Base-by-base conservation (phyloP, 2,329 filamentous ascomycete genomes). In the Colletotrichum trifolii region DNA sequence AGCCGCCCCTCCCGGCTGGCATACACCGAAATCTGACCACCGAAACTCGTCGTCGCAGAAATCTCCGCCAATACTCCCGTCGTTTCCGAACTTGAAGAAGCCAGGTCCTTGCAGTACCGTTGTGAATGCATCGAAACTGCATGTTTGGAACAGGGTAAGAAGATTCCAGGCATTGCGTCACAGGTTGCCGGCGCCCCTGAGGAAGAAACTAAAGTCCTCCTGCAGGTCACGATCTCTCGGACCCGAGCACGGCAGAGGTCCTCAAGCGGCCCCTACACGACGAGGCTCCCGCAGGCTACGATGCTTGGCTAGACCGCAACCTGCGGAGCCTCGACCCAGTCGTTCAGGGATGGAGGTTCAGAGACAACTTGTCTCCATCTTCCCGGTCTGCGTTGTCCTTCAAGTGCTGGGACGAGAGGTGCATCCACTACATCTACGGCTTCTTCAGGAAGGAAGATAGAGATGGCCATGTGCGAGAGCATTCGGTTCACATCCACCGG, bases 371-470 rank as follows among this genome's bases (percentile, higher is more conserved):
- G 53, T 74, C 76, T n/a, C 67, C 75, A n/a, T 74, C 46, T 73
- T 74, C 46, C 12, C 75, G 77, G 54, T 73, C 71, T 40, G 75
- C 77, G 45, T 74, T 75, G 54, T 82, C 83, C 10, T 83, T 83
- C 73, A 87, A 85, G 72, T 88, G 86, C 73, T 82, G 78, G 74
- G 78, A 87, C 67, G 82, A 87, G 56, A 78, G 78, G 60, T 88
- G 86, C 69, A 74, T 85, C 64, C 82, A 85, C 72, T 88, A 87
- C 73, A 82, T 88, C 42, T 88, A 88, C 68, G 86, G 86, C 36
- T 87, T 87, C 70, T 71, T 77, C 40, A 82, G 79, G 61, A 77
- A 76, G 42, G 76, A 83, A 56, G 85, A 87, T 66, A 80, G 84
- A 56, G 83, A 87, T 60, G 77, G 77, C 40, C 86, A 88, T 71